Evolutionary conservation across 2,329 filamentous ascomycete species (phyloP), one percentile per base, ranked within the genome.

Genomic region (Trichophyton rubrum): DNA sequence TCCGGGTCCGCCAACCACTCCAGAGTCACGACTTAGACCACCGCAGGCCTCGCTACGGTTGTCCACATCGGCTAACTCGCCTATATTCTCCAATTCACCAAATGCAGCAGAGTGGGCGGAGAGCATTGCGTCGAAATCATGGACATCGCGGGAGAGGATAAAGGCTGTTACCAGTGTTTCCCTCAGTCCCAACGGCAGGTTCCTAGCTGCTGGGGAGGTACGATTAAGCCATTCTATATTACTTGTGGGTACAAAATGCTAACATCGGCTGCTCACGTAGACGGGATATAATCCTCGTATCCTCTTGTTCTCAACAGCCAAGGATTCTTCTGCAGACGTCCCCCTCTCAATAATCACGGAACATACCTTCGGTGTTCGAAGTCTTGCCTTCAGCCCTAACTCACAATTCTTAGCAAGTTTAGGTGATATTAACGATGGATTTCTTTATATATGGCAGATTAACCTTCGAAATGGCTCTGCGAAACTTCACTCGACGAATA

Each of bases 271-370:
- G 78, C 64, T 27, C 11, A 24, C 58, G 55, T 61, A 85, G 81
- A 95, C 91, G 2, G 93, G 93, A 22, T 96, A 97, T 73, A 88
- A 87, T 59, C 93, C 93, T 4, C 83, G 93, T 59, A 90, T 99
- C 22, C 79, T 97, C 61, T 86, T 99, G 60, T 99, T 96, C 74
- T 90, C 85, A 35, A 85, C 93, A 3, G 83, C 78, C 3, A 75
- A 88, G 67, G 90, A 95, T 68, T 81, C 81, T 40, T 88, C 89
- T 1, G 87, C 86, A 2, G 91, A 97, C 68, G 82, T 81, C 0
- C 93, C 93, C 1, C 79, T 96, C 5, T 88, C 90, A 1, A 89
- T 88, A 40, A 83, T 99, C 60, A 88, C 84, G 60, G 93, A 99
- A 69, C 93, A 99, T 73, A 86, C 85, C 0, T 95, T 89, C 72